These are phyloP conservation scores for Oxytropis ochrocephala DNA, from an alignment of 306 rosid species.

Conservation along the genomic window DNA sequence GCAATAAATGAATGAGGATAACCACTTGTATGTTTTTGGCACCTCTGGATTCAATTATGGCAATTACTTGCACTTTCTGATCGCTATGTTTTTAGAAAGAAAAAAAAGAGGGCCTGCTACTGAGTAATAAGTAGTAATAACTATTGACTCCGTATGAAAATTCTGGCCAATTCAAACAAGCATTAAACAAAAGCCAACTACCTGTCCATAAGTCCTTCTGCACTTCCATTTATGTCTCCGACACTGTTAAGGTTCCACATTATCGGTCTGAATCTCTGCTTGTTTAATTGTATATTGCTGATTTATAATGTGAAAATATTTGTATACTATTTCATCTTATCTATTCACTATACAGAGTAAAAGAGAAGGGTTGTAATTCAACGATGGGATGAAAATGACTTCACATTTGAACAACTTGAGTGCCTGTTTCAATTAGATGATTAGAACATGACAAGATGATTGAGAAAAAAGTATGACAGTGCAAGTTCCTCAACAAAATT, in stretches of 20 bases:
- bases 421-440: constrained; percentile 4
- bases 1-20: constrained; percentile 36
- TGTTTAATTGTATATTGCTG: constrained; percentile 5
- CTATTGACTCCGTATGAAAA: neutral
- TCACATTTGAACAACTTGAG: constrained; percentile 12
- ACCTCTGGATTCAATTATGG: constrained; percentile 25
- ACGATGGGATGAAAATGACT: constrained; percentile 18
- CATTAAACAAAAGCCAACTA: constrained; percentile 36
- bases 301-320: constrained; percentile 7
- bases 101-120: constrained; percentile 29
- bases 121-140: neutral
- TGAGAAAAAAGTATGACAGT: neutral
- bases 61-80: constrained; percentile 12
- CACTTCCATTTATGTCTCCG: constrained; percentile 26
- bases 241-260: constrained; percentile 28
- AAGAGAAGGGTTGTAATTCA: neutral
- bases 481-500: neutral
- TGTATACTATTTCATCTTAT: neutral
- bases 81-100: constrained; percentile 31
- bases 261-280: constrained; percentile 19
- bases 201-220: constrained; percentile 16
- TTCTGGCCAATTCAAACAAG: constrained; percentile 21
- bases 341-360: neutral
- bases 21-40: constrained; percentile 16
- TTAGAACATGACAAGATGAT: constrained; percentile 10